A percentile compares a stretch with the other conserved stretches of the same genome.
Conservation (phyloP, 2,329 filamentous ascomycete species). For the Neospermospora avenae region DNA sequence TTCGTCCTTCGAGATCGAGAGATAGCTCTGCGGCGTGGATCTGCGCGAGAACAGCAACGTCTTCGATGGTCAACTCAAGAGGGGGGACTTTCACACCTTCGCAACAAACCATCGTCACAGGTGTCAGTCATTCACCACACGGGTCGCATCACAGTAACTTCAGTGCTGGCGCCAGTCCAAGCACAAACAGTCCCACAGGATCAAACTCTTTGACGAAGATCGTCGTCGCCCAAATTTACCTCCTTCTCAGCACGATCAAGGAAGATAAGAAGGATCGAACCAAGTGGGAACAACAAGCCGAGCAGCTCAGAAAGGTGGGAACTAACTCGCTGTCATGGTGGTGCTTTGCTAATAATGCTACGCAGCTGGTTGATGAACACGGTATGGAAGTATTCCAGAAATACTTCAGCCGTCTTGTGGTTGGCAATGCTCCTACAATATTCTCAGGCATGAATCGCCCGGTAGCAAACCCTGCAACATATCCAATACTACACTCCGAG, state of each 20-base stretch:
- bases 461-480: constrained; percentile 74
- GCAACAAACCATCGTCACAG: constrained; percentile 37
- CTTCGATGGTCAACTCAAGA: constrained; percentile 39
- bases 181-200: constrained; percentile 41
- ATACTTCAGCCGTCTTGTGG: constrained; percentile 90
- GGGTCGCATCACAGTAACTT: constrained; percentile 46
- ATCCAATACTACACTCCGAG: constrained; percentile 77
- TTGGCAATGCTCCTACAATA: constrained; percentile 86
- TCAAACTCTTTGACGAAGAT: constrained; percentile 78
- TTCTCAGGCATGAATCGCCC: constrained; percentile 76
- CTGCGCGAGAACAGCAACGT: constrained; percentile 34
- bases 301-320: constrained; percentile 86
- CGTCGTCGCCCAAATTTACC: constrained; percentile 90
- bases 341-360: constrained; percentile 9
- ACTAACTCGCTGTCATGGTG: no score
- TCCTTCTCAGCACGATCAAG: constrained; percentile 90
- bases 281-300: constrained; percentile 90
- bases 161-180: constrained; percentile 36
- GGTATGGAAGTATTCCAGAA: constrained; percentile 98
- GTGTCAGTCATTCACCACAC: constrained; percentile 37
- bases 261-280: constrained; percentile 79
- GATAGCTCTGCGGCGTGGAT: constrained; percentile 36
- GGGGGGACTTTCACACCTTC: constrained; percentile 38
- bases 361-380: constrained; percentile 89
- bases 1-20: constrained; percentile 35